Base-by-base conservation (phyloP, 1,139 yeast genomes). In the Citeromyces hawaiiensis region DNA sequence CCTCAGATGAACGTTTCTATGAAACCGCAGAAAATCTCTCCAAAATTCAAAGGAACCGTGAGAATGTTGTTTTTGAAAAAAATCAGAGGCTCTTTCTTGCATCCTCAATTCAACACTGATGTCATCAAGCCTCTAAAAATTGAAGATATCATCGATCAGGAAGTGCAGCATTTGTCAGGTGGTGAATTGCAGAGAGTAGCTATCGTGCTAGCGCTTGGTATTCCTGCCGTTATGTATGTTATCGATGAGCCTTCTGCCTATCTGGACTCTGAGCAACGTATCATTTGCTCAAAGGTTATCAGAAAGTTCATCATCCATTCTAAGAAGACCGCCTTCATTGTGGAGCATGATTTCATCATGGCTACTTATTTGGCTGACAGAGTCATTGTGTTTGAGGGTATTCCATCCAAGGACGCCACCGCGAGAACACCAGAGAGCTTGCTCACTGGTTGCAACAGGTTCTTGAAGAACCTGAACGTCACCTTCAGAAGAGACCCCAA, bases 131-230 rank as follows among this genome's bases (percentile, higher is more conserved):
- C 98, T 42, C 72, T 91, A 60, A 82, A 71, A 59, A 87, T 91
- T 49, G 98, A 91, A 52, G 88, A 83, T 57, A 85, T 91, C 51
- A 80, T 91, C 49, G 98, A 91, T 61, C 96, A 91, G 63, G 97
- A 91, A 66, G 98, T 91, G 42, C 96, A 86, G 68, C 86, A 87
- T 51, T 70, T 91, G 63, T 88, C 97, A 40, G 99, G 98, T 70
- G 98, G 98, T 77, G 99, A 91, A 68, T 74, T 91, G 68, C 98
- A 91, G 70, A 83, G 99, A 72, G 98, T 93, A 45, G 99, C 98
- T 47, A 91, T 91, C 63, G 94, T 87, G 35, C 72, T 91, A 59
- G 80, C 97, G 7, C 72, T 93, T 46, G 98, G 98, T 74, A 68
- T 82, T 41, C 87, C 87, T 30, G 98, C 98, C 23, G 98, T 91